Conservation (phyloP, 257 asterid genomes). For the Knoxia roxburghii region DNA sequence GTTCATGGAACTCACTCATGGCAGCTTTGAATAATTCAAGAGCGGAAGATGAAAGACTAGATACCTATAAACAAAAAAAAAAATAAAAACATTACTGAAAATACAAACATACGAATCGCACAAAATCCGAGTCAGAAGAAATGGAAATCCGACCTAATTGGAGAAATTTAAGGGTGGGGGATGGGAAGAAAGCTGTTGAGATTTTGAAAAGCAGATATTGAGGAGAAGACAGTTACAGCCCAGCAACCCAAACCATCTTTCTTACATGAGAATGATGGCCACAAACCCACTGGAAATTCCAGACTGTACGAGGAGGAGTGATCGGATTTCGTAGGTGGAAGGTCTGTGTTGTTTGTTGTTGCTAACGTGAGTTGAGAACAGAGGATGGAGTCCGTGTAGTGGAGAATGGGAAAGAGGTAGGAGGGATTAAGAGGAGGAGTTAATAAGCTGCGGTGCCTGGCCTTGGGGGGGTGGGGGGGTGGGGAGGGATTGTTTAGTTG, state of each 20-base stretch:
- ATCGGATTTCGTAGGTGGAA: slow-evolving; percentile 5
- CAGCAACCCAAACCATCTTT: slow-evolving; percentile 39
- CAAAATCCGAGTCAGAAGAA: slow-evolving; percentile 30
- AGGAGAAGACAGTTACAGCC: slow-evolving; percentile 45
- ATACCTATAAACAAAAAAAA: slow-evolving; percentile 36
- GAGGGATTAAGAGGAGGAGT: too few species aligned
- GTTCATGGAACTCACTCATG: slow-evolving; percentile 35
- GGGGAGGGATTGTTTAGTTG: slow-evolving; percentile 10
- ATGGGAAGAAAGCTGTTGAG: slow-evolving; percentile 29
- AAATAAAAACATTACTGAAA: background rate
- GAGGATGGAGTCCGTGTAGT: background rate
- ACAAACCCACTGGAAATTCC: background rate
- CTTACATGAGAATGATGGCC: background rate
- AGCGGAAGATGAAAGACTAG: slow-evolving; percentile 38
- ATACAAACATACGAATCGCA: background rate
- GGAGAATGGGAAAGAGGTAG: background rate
- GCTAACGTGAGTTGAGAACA: background rate
- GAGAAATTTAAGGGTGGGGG: slow-evolving; percentile 25
- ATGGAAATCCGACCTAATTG: slow-evolving; percentile 63
- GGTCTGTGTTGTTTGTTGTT: slow-evolving; percentile 1
- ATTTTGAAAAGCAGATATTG: slow-evolving; percentile 26
- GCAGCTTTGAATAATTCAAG: slow-evolving; percentile 46
- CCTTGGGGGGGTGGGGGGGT: too few species aligned
- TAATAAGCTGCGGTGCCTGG: too few species aligned
- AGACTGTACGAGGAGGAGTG: background rate